Percentiles rank a stretch among this genome's conserved stretches.
Evolutionary conservation across 2,329 filamentous ascomycete genomes (phyloP).

Genomic region (Exophiala sideris): DNA sequence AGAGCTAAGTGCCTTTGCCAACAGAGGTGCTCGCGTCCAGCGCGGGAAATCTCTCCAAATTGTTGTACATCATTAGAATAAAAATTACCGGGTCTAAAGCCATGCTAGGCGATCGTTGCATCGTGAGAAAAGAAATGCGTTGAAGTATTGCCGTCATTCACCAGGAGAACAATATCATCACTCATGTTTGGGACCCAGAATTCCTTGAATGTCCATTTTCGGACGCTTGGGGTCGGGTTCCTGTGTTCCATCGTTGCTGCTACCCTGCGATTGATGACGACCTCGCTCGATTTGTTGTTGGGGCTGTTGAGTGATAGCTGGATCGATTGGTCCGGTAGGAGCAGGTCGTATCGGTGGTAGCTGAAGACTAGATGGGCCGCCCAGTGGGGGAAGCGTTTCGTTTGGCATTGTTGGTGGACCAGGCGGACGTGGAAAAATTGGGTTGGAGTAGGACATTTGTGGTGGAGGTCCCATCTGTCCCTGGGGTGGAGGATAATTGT

Average conservation of each 20-base stretch:
- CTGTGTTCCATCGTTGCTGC: slow-evolving; percentile 16
- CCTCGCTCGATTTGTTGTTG: slow-evolving; percentile 1
- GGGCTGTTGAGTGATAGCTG: slow-evolving; percentile 23
- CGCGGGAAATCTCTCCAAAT: background rate
- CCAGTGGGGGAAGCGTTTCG: slow-evolving; percentile 14
- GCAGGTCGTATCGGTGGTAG: slow-evolving; percentile 28
- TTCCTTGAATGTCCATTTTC: slow-evolving; percentile 29
- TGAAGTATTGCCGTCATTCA: background rate
- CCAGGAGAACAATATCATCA: background rate
- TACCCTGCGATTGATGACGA: slow-evolving; percentile 7
- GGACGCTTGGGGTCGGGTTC: slow-evolving; percentile 28
- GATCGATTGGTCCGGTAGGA: slow-evolving; percentile 21
- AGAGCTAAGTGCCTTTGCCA: background rate
- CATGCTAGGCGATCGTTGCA: background rate
- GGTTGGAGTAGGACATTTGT: slow-evolving; percentile 13
- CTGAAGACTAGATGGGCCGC: slow-evolving; percentile 18
- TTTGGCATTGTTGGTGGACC: background rate
- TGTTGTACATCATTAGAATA: slow-evolving; percentile 7
- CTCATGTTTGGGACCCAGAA: slow-evolving; percentile 25
- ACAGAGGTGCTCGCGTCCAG: background rate
- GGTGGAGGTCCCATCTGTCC: slow-evolving; percentile 9
- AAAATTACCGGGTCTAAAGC: background rate
- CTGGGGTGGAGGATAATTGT: slow-evolving; percentile 17
- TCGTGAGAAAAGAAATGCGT: slow-evolving; percentile 5
- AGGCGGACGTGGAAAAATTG: slow-evolving; percentile 19